Conservation (phyloP, 129 eudicot species). For the Lonicera japonica region DNA sequence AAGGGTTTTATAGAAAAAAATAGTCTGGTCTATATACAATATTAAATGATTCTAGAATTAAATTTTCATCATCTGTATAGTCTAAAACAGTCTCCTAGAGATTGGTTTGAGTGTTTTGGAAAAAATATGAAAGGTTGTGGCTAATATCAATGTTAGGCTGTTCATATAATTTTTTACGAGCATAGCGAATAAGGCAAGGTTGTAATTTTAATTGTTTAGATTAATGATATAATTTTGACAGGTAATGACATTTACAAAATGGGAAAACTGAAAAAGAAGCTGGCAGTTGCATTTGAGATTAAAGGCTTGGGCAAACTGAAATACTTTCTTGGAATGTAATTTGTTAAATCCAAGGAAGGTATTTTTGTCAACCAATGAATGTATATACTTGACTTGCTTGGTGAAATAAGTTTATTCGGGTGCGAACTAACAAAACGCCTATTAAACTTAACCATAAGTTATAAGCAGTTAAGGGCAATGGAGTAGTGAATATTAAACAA, state of each 20-base stretch:
- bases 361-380: not conserved
- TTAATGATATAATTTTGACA: slow-evolving; percentile 13
- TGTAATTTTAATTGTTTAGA: slow-evolving; percentile 1
- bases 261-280: not conserved
- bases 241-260: not conserved
- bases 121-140: slow-evolving; percentile 3
- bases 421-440: not conserved
- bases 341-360: slow-evolving; percentile 1
- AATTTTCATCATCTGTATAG: no score
- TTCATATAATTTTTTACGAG: not conserved
- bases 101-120: slow-evolving; percentile 4
- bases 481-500: not conserved
- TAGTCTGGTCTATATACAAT: no score
- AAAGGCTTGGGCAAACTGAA: slow-evolving; percentile 2
- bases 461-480: no score
- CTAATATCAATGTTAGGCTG: not conserved
- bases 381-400: slow-evolving; percentile 3
- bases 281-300: not conserved
- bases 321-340: slow-evolving; percentile 10
- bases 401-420: not conserved
- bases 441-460: no score
- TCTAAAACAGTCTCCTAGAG: not conserved
- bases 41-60: no score
- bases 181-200: not conserved
- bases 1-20: no score